Evolutionary conservation across 495 filamentous ascomycete species (phyloP).

Genomic region (Terfezia claveryi): DNA sequence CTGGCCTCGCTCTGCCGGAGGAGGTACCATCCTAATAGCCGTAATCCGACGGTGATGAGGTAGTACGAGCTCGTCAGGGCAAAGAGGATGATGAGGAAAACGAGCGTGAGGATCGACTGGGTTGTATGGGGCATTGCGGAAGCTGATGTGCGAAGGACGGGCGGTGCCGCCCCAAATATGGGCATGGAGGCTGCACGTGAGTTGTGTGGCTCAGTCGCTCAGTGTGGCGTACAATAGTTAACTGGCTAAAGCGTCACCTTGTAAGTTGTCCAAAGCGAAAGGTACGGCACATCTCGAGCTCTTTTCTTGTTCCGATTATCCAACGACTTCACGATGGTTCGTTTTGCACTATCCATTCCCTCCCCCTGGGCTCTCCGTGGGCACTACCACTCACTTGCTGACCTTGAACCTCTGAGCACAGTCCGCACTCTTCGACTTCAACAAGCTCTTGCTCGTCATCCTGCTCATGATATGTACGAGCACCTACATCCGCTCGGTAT

Average conservation of each 20-base stretch:
- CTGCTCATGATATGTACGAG: constrained; percentile 90
- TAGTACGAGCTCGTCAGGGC: neutral
- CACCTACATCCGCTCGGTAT: constrained; percentile 72
- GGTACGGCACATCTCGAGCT: no score
- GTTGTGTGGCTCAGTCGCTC: no score
- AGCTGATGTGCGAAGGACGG: no score
- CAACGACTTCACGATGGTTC: no score
- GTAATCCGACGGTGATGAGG: constrained; percentile 5
- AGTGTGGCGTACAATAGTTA: no score
- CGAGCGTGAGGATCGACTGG: neutral
- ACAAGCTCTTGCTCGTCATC: constrained; percentile 76
- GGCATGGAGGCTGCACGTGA: no score
- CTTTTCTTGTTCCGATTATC: no score
- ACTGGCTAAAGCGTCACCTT: no score
- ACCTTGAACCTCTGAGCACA: constrained; percentile 19
- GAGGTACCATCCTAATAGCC: constrained; percentile 11
- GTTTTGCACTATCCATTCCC: no score
- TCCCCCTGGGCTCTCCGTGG: no score
- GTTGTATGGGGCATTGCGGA: neutral
- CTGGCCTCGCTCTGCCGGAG: constrained; percentile 10
- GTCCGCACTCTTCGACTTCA: constrained; percentile 97
- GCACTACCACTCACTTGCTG: constrained; percentile 7
- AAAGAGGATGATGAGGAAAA: neutral
- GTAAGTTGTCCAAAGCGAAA: no score
- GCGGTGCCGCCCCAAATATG: no score